Base-by-base conservation (phyloP, 495 filamentous ascomycete species). In the Trichocladium antarcticum region DNA sequence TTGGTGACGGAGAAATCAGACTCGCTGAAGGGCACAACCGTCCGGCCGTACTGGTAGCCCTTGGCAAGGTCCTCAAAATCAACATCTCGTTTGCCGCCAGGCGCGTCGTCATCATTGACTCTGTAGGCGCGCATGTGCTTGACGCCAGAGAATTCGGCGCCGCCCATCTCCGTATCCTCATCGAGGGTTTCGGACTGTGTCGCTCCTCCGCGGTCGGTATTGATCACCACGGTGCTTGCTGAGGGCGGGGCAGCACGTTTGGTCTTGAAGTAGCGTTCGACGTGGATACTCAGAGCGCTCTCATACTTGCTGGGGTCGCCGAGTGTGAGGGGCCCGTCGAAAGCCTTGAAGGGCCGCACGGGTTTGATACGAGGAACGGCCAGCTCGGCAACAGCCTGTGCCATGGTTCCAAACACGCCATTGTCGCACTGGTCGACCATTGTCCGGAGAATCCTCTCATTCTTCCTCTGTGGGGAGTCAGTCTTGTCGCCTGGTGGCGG, bases 21-120 rank as follows among this genome's bases (percentile, higher is more conserved):
- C 52, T 85, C 81, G 55, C 76, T 84, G 56, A 99, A 94, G 53
- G 83, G 82, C 1, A 97, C 89, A 1, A 86, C 87, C 1, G 90
- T 95, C 34, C 87, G 76, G 45, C 93, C 93, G 64, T 97, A 99
- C 57, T 86, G 83, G 59, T 92, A 99, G 0, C 93, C 93, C 59
- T 87, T 94, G 29, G 85, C 89, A 31, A 97, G 73, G 29, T 92
- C 82, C 11, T 93, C 89, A 27, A 78, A 79, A 8, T 82, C 79
- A 27, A 99, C 82, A 43, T 96, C 89, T 47, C 74, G 74, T 67
- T 93, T 97, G 5, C 85, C 85, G 27, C 87, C 87, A 1, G 81
- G 77, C 11, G 77, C 81, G 31, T 73, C 68, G 11, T 83, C 74
- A 55, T 95, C 87, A 22, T 77, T 71, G 50, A 97, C 76, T 57